Base-by-base conservation (phyloP, 805 yeast genomes). In the Candida easanensis region DNA sequence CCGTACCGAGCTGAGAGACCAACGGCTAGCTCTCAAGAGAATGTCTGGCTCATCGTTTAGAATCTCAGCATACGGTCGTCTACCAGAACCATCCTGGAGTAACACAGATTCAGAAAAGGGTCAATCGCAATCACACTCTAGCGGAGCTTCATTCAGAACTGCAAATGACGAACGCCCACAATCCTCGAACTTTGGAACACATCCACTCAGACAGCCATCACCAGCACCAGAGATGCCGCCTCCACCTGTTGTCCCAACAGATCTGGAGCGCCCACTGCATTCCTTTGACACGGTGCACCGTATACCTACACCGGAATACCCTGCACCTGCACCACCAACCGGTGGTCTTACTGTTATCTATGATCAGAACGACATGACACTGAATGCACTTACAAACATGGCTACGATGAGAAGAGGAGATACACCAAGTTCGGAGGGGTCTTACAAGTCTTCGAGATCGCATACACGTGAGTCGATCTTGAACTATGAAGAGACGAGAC, bases 401-500 rank as follows among this genome's bases (percentile, higher is more conserved):
- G 7, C 15, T 3, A 36, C 22, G 17, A 13, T 28, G 28, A 31
- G 37, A 2, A 25, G 37, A 9, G 36, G 32, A 16, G 36, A 41
- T 17, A 28, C 35, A 18, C 34, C 45, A 11, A 17, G 48, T 11
- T 46, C 53, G 1, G 10, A 30, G 3, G 43, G 42, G 7, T 47
- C 54, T 3, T 34, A 23, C 31, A 45, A 42, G 22, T 46, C 51
- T 3, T 39, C 46, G 5, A 27, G 37, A 6, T 47, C 42, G 7
- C 15, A 14, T 15, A 41, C 46, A 1, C 37, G 51, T 15, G 46
- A 45, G n/a, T 49, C 56, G 6, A 36, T 54, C 5, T 13, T 49
- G 22, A 42, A 45, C 18, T 51, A 31, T 42, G 61, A 58, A 33
- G 42, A 45, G 25, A 47, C 62, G 15, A 51, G 62, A 44, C 52